These are phyloP conservation scores for Hyaloscypha hepaticicola DNA, from an alignment of 495 filamentous ascomycete species.

Conservation along the genomic window DNA sequence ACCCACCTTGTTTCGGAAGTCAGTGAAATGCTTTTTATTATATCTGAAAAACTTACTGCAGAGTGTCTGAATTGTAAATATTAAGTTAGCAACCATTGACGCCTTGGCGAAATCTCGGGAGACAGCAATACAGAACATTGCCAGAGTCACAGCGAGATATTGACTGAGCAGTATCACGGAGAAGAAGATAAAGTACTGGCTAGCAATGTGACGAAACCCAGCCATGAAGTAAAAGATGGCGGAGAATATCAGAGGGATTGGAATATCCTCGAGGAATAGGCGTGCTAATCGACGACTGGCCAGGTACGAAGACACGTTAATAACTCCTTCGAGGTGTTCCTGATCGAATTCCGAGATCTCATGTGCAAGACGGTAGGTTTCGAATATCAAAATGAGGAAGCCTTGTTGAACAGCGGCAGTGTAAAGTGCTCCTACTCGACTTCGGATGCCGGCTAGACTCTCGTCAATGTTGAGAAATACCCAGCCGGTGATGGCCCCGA, in stretches of 20 bases:
- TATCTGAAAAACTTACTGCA: background rate
- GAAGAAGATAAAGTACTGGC: conserved; percentile 68
- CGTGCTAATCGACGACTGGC: conserved; percentile 63
- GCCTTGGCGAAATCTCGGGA: conserved; percentile 61
- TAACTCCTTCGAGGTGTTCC: conserved; percentile 66
- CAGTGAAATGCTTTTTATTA: conserved; percentile 45
- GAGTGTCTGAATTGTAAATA: conserved; percentile 60
- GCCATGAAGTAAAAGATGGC: conserved; percentile 74
- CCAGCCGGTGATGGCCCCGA: conserved; percentile 69
- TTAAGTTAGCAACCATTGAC: conserved; percentile 62
- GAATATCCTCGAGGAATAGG: conserved; percentile 63
- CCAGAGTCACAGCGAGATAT: conserved; percentile 60
- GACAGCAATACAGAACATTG: conserved; percentile 57
- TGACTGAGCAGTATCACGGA: conserved; percentile 59
- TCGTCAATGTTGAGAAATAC: conserved; percentile 62
- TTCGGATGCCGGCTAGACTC: conserved; percentile 60
- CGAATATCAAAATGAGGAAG: conserved; percentile 69
- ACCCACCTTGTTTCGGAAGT: conserved; percentile 44
- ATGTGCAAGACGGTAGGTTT: conserved; percentile 65
- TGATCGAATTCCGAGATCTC: conserved; percentile 73
- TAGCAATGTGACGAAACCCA: conserved; percentile 57
- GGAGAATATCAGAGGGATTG: conserved; percentile 63
- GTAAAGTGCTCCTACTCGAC: conserved; percentile 65
- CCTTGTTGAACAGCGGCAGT: conserved; percentile 63
- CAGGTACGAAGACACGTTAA: conserved; percentile 60